Evolutionary conservation across 2,329 filamentous ascomycete genomes (phyloP), one percentile per base, ranked within the genome.

Genomic region (Stachybotrys chartarum): DNA sequence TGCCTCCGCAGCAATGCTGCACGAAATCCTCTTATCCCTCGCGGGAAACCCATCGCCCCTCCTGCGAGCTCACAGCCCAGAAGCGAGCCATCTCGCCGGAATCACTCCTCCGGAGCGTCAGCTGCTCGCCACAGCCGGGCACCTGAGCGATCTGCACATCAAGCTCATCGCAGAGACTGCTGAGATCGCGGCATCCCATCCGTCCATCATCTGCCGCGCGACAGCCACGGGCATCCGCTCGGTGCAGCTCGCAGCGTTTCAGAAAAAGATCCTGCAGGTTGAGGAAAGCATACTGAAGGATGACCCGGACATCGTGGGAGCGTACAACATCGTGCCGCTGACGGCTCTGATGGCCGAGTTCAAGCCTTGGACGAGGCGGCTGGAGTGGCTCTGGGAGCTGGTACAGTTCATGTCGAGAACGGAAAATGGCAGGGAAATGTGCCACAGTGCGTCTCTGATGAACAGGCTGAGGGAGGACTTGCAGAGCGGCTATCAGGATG

Each of bases 11-110:
- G 51, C 62, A 62, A 99, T 99, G 94, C 89, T 99, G 72, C 94
- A 97, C 83, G 94, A 99, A 80, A 91, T 99, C 76, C 85, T 97
- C 73, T 87, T 99, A 73, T 93, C 92, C 71, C 86, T 97, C 73
- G 95, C 92, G 66, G 93, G 94, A 63, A 90, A 97, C 75, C 88
- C 90, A 60, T 97, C 93, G 61, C 88, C 91, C 62, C 83, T 97
- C 68, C 88, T 97, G 75, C 81, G 82, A 70, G 68, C 75, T 63
- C 69, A 76, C 63, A 66, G 72, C 64, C 71, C 77, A 63, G 76
- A 75, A 60, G 69, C 75, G 66, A 72, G 73, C 63, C 69, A 77
- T 54, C 65, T 73, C 65, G 70, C 76, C 64, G 69, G 80, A 67
- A 70, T 87, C 67, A 90, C 91, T 50, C 87, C 90, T 45, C 85